Conservation (phyloP, 306 rosid species). For the Begonia fuchsioides region DNA sequence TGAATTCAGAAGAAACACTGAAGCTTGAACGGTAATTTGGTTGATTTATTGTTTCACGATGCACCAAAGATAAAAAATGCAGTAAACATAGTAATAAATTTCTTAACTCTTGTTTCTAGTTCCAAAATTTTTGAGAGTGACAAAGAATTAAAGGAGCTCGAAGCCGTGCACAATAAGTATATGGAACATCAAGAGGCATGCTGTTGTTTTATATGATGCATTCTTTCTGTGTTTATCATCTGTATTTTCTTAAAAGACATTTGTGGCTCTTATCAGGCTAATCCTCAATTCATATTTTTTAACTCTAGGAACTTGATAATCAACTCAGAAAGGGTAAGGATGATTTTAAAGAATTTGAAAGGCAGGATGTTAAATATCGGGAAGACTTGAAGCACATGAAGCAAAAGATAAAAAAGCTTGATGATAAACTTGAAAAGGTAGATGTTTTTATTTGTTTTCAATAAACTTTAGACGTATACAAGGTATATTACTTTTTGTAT, state of each 20-base stretch:
- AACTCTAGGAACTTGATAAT: constrained; percentile 58
- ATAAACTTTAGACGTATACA: not conserved
- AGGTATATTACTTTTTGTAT: constrained; percentile 10
- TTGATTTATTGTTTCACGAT: constrained; percentile 1
- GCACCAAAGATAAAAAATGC: not conserved
- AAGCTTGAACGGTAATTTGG: constrained; percentile 50
- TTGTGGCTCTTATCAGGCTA: not conserved
- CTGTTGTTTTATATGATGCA: constrained; percentile 1
- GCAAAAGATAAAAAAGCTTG: constrained; percentile 79
- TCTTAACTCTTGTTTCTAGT: constrained; percentile 28
- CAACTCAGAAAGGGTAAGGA: constrained; percentile 76
- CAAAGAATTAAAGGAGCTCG: constrained; percentile 63
- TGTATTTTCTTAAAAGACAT: no score
- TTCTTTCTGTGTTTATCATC: no score
- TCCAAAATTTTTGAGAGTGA: constrained; percentile 56
- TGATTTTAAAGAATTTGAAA: constrained; percentile 84
- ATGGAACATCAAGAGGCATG: constrained; percentile 71
- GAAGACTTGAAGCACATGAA: constrained; percentile 79
- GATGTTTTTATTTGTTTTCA: not conserved
- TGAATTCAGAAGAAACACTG: constrained; percentile 52
- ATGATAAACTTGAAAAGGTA: constrained; percentile 79
- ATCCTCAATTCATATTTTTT: not conserved
- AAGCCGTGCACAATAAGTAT: constrained; percentile 47
- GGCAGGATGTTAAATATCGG: constrained; percentile 79
- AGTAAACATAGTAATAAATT: constrained; percentile 4